Evolutionary conservation across 2,329 filamentous ascomycete genomes (phyloP), one percentile per base, ranked within the genome.

Genomic region (Stachybotrys elegans): DNA sequence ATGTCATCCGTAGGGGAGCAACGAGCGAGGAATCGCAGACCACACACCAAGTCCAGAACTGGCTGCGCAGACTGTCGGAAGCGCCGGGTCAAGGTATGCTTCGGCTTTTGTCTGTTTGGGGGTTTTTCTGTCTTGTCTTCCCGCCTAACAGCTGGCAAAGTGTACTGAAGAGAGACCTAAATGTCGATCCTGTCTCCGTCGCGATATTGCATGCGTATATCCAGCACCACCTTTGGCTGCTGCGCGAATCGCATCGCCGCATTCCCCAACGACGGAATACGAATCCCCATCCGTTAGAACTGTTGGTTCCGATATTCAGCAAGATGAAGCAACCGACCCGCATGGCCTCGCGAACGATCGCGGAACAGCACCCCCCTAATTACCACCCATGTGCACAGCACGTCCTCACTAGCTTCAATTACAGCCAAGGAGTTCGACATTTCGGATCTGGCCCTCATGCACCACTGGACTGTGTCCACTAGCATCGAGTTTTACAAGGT

Each of bases 401-500:
- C n/a, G 13, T n/a, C 31, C n/a, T n/a, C 19, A 13, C n/a, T 35
- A 8, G 13, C 31, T 35, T 16, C 31, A 16, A 17, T 16, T 13
- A n/a, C 31, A 16, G 31, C 31, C 19, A 8, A 8, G 31, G 23
- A 6, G 8, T 45, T 42, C 16, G 27, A 22, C 7, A 36, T 45
- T 8, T 8, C 27, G 5, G 43, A 45, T n/a, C 27, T 42, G 32
- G 32, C 39, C 23, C 43, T 45, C 14, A 13, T 45, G 11, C 43
- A 45, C 21, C 40, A 45, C 39, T 45, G 43, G 43, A 45, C 39
- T 3, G 11, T 35, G 12, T 42, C 22, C 7, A 42, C 40, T 2
- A 45, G 43, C 17, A 27, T 45, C 22, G 23, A 38, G n/a, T 32
- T 45, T 6, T 42, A 29, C 43, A 36, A 42, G 4, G 32, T 11